A percentile compares a stretch with the other conserved stretches of the same genome.
Evolutionary conservation across 1,284 basidiomycete species (phyloP).

Genomic region (Phylloboletellus chloephorus): DNA sequence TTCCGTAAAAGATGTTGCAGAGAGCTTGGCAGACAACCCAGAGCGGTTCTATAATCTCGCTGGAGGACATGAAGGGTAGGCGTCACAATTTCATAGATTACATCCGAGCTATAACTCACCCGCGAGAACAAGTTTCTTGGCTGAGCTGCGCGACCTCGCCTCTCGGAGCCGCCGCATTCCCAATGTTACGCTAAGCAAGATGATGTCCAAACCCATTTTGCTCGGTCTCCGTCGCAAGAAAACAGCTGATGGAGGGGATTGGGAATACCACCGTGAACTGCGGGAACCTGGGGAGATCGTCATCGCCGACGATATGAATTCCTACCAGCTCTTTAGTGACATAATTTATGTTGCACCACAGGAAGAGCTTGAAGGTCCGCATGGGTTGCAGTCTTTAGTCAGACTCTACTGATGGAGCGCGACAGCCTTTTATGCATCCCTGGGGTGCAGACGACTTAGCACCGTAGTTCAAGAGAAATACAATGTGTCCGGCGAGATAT

Average conservation of each 20-base stretch:
- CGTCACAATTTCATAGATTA: not conserved
- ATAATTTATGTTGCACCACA: slow-evolving; percentile 69
- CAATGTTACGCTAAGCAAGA: slow-evolving; percentile 33
- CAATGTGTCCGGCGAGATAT: slow-evolving; percentile 48
- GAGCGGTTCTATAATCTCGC: slow-evolving; percentile 6
- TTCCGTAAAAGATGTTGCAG: slow-evolving; percentile 34
- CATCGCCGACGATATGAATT: slow-evolving; percentile 70
- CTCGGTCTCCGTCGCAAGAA: slow-evolving; percentile 52
- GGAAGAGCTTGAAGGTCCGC: slow-evolving; percentile 50
- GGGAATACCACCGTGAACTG: slow-evolving; percentile 58
- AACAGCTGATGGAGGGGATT: slow-evolving; percentile 51
- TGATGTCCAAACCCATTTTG: slow-evolving; percentile 68
- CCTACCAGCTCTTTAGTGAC: slow-evolving; percentile 69
- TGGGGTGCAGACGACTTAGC: slow-evolving; percentile 69
- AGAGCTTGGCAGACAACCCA: slow-evolving; percentile 33
- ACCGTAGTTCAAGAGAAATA: slow-evolving; percentile 71
- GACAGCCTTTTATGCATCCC: slow-evolving; percentile 55
- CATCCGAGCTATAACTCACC: not conserved
- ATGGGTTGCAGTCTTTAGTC: not conserved
- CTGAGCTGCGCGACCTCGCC: slow-evolving; percentile 6
- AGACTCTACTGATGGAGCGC: not conserved
- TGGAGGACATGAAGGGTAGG: slow-evolving; percentile 4
- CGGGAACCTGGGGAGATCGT: slow-evolving; percentile 57
- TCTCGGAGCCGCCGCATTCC: slow-evolving; percentile 2
- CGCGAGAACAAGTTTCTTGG: slow-evolving; percentile 3